These are phyloP conservation scores for Sphagnum magellanicum DNA, from an alignment of 228 moss, liverwort and hornwort species.

Conservation along the genomic window DNA sequence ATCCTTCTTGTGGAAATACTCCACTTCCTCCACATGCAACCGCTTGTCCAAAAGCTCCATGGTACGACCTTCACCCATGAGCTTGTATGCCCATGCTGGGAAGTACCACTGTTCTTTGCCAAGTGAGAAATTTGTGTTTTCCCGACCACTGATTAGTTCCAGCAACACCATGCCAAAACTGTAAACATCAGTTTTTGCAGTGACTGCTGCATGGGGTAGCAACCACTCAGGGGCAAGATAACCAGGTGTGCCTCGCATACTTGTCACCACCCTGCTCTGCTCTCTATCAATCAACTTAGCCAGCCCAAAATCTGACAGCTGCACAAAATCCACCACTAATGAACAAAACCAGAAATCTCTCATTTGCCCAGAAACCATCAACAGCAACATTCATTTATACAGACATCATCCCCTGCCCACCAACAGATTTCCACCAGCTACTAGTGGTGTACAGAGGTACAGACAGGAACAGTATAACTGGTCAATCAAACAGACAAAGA, in stretches of 20 bases:
- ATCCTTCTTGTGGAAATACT: constrained; percentile 63
- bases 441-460: too few species aligned
- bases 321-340: constrained; percentile 1
- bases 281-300: constrained; percentile 65
- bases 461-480: too few species aligned
- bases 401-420: too few species aligned
- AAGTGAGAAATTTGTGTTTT: constrained; percentile 56
- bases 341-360: too few species aligned
- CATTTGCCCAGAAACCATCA: too few species aligned
- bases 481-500: too few species aligned
- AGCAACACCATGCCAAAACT: constrained; percentile 64
- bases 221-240: constrained; percentile 65
- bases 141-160: constrained; percentile 60
- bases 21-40: constrained; percentile 58
- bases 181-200: constrained; percentile 59
- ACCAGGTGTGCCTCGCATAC: constrained; percentile 60
- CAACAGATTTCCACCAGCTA: too few species aligned
- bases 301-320: constrained; percentile 58
- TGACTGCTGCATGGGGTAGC: constrained; percentile 57
- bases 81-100: constrained; percentile 61
- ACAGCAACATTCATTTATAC: too few species aligned
- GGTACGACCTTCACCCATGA: constrained; percentile 59
- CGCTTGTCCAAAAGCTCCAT: constrained; percentile 67
- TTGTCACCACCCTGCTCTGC: constrained; percentile 61
- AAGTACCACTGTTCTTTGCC: constrained; percentile 69